Evolutionary conservation across 2,329 filamentous ascomycete species (phyloP).

Genomic region (Dothideomycetidae sp.): DNA sequence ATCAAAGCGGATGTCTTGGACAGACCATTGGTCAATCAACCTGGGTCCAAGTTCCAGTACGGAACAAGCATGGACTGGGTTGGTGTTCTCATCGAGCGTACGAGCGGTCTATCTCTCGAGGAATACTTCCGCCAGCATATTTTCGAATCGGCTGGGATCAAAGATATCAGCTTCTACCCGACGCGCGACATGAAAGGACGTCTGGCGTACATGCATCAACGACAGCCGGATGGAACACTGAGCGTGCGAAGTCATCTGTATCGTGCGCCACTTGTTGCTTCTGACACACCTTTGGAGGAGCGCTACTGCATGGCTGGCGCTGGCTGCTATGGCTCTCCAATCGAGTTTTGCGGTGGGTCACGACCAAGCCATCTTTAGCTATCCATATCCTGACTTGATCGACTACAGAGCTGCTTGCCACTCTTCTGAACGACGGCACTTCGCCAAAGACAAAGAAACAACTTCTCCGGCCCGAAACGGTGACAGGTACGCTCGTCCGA

Average conservation of each 20-base stretch:
- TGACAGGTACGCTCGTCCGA: no score
- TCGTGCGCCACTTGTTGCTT: no score
- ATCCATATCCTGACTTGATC: no score
- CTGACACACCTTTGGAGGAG: no score
- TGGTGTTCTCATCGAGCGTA: conserved; percentile 33
- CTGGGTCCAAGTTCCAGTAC: conserved; percentile 48
- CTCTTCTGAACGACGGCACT: conserved; percentile 49
- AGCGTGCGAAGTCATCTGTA: no score
- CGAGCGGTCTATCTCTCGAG: conserved; percentile 29
- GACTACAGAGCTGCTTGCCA: no score
- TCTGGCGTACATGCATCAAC: conserved; percentile 43
- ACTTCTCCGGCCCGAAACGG: no score
- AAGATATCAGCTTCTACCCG: conserved; percentile 44
- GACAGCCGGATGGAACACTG: conserved; percentile 29
- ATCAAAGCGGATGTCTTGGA: conserved; percentile 36
- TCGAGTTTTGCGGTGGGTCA: conserved; percentile 48
- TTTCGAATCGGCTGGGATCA: conserved; percentile 32
- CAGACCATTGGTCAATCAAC: conserved; percentile 46
- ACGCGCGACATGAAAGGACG: conserved; percentile 38
- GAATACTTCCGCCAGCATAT: conserved; percentile 35
- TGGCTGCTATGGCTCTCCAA: conserved; percentile 44
- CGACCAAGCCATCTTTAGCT: no score
- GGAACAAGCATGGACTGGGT: conserved; percentile 36
- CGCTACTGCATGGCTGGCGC: no score
- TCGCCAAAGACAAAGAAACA: conserved; percentile 45